Conservation (phyloP, 140 eudicot species). For the Ambrosia hybrid region DNA sequence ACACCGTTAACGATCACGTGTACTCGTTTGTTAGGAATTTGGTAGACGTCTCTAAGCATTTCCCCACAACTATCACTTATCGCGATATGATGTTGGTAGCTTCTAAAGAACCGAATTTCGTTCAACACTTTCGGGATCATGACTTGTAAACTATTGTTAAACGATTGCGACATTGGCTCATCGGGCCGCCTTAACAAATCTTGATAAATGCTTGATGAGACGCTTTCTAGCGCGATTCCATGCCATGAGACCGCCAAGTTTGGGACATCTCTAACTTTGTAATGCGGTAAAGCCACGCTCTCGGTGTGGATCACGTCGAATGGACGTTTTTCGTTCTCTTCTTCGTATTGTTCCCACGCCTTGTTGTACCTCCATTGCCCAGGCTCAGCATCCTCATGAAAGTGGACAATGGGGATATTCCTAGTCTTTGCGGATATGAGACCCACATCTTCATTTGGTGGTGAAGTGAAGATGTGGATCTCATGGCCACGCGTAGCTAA, state of each 20-base stretch:
- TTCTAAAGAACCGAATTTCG: constrained; percentile 75
- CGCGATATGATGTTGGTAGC: constrained; percentile 74
- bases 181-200: constrained; percentile 51
- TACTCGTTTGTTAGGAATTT: constrained; percentile 73
- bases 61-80: constrained; percentile 92
- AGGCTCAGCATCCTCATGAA: constrained; percentile 56
- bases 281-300: constrained; percentile 76
- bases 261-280: constrained; percentile 48
- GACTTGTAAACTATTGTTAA: constrained; percentile 60
- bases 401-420: constrained; percentile 40
- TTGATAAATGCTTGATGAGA: constrained; percentile 72
- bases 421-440: constrained; percentile 6
- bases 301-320: constrained; percentile 86
- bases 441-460: constrained; percentile 28
- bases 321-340: constrained; percentile 41
- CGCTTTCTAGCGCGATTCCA: constrained; percentile 87
- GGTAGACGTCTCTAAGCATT: constrained; percentile 89
- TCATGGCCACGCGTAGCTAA: constrained; percentile 61
- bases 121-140: constrained; percentile 68
- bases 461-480: constrained; percentile 82
- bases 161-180: constrained; percentile 55
- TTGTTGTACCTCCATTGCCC: constrained; percentile 83
- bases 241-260: constrained; percentile 92
- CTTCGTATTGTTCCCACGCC: constrained; percentile 74
- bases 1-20: constrained; percentile 89